phyloP scores from a whole-genome alignment of 2,329 filamentous ascomycete species.

The Aspergillus sp. region DNA sequence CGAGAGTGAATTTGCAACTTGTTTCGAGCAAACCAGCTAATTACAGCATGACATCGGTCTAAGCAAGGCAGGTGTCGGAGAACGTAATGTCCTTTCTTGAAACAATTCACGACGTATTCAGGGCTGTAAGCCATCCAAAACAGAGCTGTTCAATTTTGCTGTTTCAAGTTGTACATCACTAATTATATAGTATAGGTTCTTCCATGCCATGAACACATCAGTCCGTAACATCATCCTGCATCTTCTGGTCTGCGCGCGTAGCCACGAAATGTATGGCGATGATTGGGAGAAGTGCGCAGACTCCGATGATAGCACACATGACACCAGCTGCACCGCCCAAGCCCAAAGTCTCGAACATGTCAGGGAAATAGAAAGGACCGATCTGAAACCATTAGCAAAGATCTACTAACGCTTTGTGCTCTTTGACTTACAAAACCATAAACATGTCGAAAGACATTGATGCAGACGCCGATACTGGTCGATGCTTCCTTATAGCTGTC shows the following conservation, averaged over 20 bases:
- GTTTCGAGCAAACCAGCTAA: too few species aligned
- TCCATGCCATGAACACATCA: background rate
- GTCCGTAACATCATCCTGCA: background rate
- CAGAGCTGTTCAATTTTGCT: too few species aligned
- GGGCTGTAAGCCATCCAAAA: too few species aligned
- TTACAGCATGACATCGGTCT: too few species aligned
- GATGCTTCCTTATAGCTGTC: conserved; percentile 59
- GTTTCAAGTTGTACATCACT: too few species aligned
- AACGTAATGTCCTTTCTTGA: too few species aligned
- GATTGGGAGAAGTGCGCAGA: conserved; percentile 33
- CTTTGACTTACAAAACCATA: conserved; percentile 53
- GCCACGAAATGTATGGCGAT: conserved; percentile 33
- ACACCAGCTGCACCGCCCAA: conserved; percentile 39
- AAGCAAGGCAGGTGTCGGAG: too few species aligned
- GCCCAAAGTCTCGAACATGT: conserved; percentile 42
- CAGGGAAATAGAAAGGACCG: conserved; percentile 39
- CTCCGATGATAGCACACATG: conserved; percentile 40
- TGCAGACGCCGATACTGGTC: conserved; percentile 59
- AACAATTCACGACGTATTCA: too few species aligned
- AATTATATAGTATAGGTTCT: too few species aligned
- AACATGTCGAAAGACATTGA: conserved; percentile 58
- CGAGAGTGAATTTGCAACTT: background rate
- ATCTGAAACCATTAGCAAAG: conserved; percentile 13
- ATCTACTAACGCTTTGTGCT: background rate
- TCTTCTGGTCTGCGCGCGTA: conserved; percentile 1